phyloP scores from a whole-genome alignment of 2,329 filamentous ascomycete genomes.

The Colletotrichum incanum region DNA sequence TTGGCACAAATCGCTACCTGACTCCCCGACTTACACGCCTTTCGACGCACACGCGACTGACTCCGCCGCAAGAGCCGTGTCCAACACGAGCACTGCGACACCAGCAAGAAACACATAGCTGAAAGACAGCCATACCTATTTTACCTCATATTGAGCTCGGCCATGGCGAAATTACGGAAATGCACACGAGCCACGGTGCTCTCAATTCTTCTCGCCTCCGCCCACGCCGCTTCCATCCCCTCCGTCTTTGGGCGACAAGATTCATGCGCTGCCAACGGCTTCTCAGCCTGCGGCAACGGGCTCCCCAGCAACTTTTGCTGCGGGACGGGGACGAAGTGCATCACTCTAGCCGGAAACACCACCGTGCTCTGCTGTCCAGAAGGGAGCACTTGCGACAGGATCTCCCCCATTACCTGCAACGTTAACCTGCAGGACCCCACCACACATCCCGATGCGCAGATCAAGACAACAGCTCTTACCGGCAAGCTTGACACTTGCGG shows the following conservation, averaged over 20 bases:
- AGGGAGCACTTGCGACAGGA: conserved; percentile 70
- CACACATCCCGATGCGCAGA: conserved; percentile 68
- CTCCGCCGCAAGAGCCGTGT: conserved; percentile 22
- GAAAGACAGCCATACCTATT: conserved; percentile 9
- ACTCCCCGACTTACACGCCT: conserved; percentile 33
- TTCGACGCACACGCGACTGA: conserved; percentile 18
- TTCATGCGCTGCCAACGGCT: conserved; percentile 66
- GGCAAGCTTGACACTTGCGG: conserved; percentile 72
- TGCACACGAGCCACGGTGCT: conserved; percentile 57
- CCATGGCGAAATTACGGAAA: conserved; percentile 50
- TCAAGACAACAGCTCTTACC: conserved; percentile 77
- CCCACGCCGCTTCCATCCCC: conserved; percentile 57
- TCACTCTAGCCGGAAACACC: conserved; percentile 73
- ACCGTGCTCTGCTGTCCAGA: conserved; percentile 81
- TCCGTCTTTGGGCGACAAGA: conserved; percentile 61
- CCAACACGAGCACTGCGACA: conserved; percentile 15
- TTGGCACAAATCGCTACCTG: conserved; percentile 25
- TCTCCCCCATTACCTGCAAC: conserved; percentile 77
- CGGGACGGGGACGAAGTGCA: conserved; percentile 66
- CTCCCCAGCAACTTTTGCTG: conserved; percentile 81
- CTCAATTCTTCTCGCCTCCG: conserved; percentile 53
- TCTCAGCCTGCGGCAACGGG: conserved; percentile 67
- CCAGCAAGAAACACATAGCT: conserved; percentile 3
- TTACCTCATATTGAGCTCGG: not conserved
- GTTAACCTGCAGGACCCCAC: conserved; percentile 72